Evolutionary conservation across 257 asterid genomes (phyloP).

Genomic region (Nicotiana knightiana): DNA sequence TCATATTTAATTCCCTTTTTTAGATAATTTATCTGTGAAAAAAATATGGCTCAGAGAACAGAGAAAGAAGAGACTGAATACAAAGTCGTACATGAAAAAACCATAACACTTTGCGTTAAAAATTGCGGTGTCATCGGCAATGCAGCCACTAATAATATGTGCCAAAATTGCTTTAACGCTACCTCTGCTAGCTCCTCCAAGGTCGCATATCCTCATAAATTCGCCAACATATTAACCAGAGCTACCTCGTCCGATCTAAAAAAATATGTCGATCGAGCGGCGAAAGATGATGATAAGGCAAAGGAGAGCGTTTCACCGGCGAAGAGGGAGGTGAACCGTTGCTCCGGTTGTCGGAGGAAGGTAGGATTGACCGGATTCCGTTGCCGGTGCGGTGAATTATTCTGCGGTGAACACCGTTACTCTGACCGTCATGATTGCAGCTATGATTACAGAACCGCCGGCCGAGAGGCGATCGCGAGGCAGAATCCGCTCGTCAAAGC

Average conservation of each 20-base stretch:
- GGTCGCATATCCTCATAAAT: slow-evolving; percentile 9
- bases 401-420: slow-evolving; percentile 80
- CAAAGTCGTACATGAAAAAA: slow-evolving; percentile 57
- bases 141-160: slow-evolving; percentile 45
- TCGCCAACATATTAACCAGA: slow-evolving; percentile 6
- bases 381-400: slow-evolving; percentile 84
- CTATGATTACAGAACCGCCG: slow-evolving; percentile 76
- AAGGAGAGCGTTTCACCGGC: slow-evolving; percentile 1
- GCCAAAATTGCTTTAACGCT: slow-evolving; percentile 51
- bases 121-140: slow-evolving; percentile 61
- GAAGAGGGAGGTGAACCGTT: slow-evolving; percentile 64
- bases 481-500: slow-evolving; percentile 94
- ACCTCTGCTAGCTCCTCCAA: slow-evolving; percentile 29
- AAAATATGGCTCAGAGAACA: slow-evolving; percentile 68
- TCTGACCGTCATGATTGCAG: slow-evolving; percentile 89
- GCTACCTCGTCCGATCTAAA: neutral
- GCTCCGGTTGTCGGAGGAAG: slow-evolving; percentile 84
- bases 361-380: slow-evolving; percentile 83
- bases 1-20: too few species aligned
- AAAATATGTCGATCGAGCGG: too few species aligned
- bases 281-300: neutral
- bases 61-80: slow-evolving; percentile 77
- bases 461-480: slow-evolving; percentile 67
- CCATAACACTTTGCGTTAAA: slow-evolving; percentile 54
- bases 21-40: too few species aligned